Base-by-base conservation (phyloP, 257 asterid genomes). In the Salvia rosmarinus region DNA sequence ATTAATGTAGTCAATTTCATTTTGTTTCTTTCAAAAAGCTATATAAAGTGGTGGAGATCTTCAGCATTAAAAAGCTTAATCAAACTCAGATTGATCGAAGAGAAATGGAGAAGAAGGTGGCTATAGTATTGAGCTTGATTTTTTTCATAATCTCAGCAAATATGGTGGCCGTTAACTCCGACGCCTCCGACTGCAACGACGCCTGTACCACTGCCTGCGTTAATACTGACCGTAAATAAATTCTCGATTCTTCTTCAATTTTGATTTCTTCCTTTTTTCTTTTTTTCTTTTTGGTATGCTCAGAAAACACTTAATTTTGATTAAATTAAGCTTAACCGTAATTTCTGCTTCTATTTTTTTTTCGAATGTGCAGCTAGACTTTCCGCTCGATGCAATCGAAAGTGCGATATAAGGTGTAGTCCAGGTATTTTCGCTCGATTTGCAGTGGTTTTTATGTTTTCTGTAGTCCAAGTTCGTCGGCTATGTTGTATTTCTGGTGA, bases 151-250 rank as follows among this genome's bases (percentile, higher is more conserved):
- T 81, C 11, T 71, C 86, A 3, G 81, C 84, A 9, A 76, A 85
- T 32, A 39, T 80, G 51, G 75, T 64, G 37, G 62, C 69, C 55
- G 77, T 79, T n/a, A 54, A 59, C 56, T 59, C 87, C 66, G 82
- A 77, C 35, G 84, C 78, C 17, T 1, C 47, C 68, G 74, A 71
- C 78, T 87, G 93, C 70, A 13, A 39, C 62, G 93, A 87, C 71
- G 43, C 58, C 75, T 87, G 93, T 55, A 6, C 71, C 4, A 83
- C 85, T 4, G 89, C 10, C 74, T 87, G 90, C 76, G 81, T 85
- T 40, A 37, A 61, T 20, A 46, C 42, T 13, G 68, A 78, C 47
- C 6, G 90, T 84, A 78, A 60, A 5, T 37, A 1, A 34, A 34
- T 34, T 34, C 39, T 34, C 39, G 7, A 2, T n/a, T 28, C 3